Evolutionary conservation across 805 yeast genomes (phyloP), one percentile per base, ranked within the genome.

Genomic region (Wickerhamiella australiensis): DNA sequence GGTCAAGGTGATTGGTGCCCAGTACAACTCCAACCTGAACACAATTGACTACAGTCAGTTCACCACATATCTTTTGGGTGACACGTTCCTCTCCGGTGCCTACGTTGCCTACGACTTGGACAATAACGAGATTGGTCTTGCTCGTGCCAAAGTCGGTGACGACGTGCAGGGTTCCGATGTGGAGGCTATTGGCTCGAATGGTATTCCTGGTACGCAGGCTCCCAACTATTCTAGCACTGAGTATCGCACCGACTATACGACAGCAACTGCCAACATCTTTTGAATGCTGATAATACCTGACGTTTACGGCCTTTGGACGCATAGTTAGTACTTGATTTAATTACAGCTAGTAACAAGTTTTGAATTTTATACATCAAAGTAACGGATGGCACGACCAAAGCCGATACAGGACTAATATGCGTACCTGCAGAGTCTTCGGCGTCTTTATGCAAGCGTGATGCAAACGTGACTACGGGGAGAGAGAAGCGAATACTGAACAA

Each of bases 61-160:
- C 7, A 47, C 50, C 40, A 23, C 60, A 67, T 49, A 56, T 43
- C 68, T 79, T 49, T 66, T 82, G 35, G 90, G 90, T 8, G 86
- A 80, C 59, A 70, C 74, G 44, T 74, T 82, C 59, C 64, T 82
- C 51, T 70, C 83, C 50, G 71, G 74, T 40, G 80, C 80, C 3
- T 83, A 82, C 59, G 71, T 76, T 25, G 85, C 79, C 20, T 79
- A 73, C 61, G 83, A 83, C 61, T 65, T 80, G 46, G 84, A 79
- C 29, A 73, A 72, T 56, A 61, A 59, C 42, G 69, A 73, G 58
- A 66, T 82, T 27, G 76, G 80, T 1, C 54, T 82, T 49, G 86
- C 80, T 12, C 23, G 6, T 13, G 51, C 47, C 56, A 53, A 33
- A 1, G 50, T 57, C 18, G 47, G 41, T 15, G 11, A 11, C 29